Evolutionary conservation across 1,139 yeast species (phyloP), one percentile per base, ranked within the genome.

Genomic region (Fermentozyma sake): DNA sequence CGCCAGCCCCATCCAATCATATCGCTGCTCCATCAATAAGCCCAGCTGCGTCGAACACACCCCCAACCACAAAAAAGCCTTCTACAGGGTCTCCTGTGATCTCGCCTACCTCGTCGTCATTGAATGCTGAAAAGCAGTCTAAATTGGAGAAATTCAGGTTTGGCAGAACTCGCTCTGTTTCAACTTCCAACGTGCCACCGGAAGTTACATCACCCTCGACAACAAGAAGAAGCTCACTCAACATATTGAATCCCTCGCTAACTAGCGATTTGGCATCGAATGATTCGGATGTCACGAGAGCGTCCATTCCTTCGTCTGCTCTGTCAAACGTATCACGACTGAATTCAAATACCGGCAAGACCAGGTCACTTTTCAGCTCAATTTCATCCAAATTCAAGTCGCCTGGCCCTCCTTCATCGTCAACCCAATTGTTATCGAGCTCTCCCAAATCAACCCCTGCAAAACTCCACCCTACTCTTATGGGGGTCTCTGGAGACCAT

Each of bases 371-470:
- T 7, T 70, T 73, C 48, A 62, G 72, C 35, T 64, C 73, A 4
- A 44, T 76, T 9, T 75, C 81, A 2, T 71, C 80, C 3, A 76
- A 76, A 42, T 67, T 76, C 39, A 73, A 68, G 35, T 50, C 59
- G 1, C 24, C 32, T 14, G 29, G 16, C 14, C 19, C 12, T n/a
- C 14, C n/a, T n/a, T 11, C 39, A 8, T 22, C 37, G 30, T 16
- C 20, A 24, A 7, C 26, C 29, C 7, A 19, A 18, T 11, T 7
- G 17, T 8, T 14, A 20, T 7, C 11, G 13, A 12, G 29, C 11
- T 12, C 13, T 4, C 6, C 16, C 14, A 22, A n/a, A 14, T 12
- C 28, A 5, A 19, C 22, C 12, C n/a, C 23, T 12, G 23, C 11
- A 22, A 15, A 13, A 7, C 23, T 14, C 15, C 24, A 14, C 9